Percentiles rank a stretch among this genome's conserved stretches.
phyloP scores from a whole-genome alignment of 805 yeast species.

The Yarrowia phangngaensis region DNA sequence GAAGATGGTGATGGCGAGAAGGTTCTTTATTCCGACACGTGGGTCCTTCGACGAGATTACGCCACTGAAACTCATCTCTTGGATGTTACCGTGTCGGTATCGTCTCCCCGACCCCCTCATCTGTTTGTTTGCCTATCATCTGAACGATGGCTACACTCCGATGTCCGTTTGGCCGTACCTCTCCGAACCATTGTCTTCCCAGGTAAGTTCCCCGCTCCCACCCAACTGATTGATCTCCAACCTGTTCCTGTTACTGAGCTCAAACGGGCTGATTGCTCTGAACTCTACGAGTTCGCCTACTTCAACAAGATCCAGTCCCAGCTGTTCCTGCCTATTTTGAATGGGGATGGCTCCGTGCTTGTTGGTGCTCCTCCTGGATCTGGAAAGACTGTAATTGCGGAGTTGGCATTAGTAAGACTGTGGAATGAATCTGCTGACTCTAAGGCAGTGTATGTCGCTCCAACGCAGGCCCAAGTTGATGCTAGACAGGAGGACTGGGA shows the following conservation, averaged over 20 bases:
- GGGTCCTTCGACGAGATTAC: conserved; percentile 50
- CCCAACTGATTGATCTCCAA: conserved; percentile 53
- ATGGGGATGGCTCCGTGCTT: conserved; percentile 55
- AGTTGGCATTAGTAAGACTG: conserved; percentile 64
- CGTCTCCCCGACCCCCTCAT: conserved; percentile 61
- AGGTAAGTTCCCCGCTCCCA: conserved; percentile 58
- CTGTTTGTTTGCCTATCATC: conserved; percentile 69
- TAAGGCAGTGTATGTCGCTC: conserved; percentile 67
- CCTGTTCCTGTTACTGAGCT: conserved; percentile 50
- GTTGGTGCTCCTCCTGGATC: conserved; percentile 72
- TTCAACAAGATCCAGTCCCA: conserved; percentile 79
- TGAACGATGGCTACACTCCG: conserved; percentile 82
- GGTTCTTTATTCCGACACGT: conserved; percentile 55
- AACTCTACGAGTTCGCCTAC: conserved; percentile 46
- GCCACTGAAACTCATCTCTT: conserved; percentile 54
- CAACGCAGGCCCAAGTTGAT: conserved; percentile 57
- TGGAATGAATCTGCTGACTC: conserved; percentile 65
- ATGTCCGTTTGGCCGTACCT: conserved; percentile 59
- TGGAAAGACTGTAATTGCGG: conserved; percentile 70
- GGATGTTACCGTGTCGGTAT: conserved; percentile 60
- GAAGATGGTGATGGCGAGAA: conserved; percentile 83
- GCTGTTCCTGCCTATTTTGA: conserved; percentile 56
- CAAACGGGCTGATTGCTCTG: conserved; percentile 47
- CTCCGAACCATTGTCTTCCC: conserved; percentile 55
- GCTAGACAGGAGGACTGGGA: conserved; percentile 50